These are phyloP conservation scores for Dysphania ambrosioides DNA, from an alignment of 148 eudicot species.

Conservation along the genomic window DNA sequence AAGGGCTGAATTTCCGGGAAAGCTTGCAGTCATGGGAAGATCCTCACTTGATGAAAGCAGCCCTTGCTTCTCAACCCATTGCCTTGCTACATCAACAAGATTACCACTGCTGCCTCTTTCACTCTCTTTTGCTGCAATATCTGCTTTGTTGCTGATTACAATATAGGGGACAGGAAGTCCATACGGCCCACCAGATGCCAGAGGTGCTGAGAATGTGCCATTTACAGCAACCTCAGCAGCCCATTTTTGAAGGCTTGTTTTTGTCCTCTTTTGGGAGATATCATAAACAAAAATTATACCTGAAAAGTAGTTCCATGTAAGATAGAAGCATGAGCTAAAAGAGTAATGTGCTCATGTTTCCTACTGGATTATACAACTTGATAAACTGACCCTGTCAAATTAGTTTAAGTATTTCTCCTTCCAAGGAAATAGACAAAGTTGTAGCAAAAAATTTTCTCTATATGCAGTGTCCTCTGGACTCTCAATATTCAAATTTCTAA, in stretches of 20 bases:
- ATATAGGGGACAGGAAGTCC: conserved; percentile 90
- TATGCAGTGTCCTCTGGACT: neutral
- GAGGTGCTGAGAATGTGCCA: conserved; percentile 83
- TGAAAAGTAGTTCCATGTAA: conserved; percentile 22
- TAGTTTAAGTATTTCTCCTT: neutral
- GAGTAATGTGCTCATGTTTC: neutral
- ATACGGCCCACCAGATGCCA: conserved; percentile 74
- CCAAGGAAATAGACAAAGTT: neutral
- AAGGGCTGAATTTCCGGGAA: conserved; percentile 73
- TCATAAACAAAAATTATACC: conserved; percentile 89
- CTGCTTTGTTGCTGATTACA: conserved; percentile 85
- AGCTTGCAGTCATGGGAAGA: conserved; percentile 73
- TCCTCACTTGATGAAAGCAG: conserved; percentile 76
- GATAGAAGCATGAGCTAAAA: neutral
- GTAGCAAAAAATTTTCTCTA: neutral
- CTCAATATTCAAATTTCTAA: neutral
- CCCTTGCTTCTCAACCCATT: conserved; percentile 97
- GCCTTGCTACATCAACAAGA: conserved; percentile 83
- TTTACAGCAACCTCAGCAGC: conserved; percentile 71
- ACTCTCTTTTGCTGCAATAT: conserved; percentile 64
- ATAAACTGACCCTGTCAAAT: conserved; percentile 2
- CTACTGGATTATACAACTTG: neutral
- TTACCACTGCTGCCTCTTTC: conserved; percentile 80
- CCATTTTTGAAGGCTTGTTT: conserved; percentile 79
- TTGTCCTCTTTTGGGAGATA: conserved; percentile 73